These are phyloP conservation scores for Suhomyces terraborum DNA, from an alignment of 1,139 yeast genomes.

Conservation along the genomic window DNA sequence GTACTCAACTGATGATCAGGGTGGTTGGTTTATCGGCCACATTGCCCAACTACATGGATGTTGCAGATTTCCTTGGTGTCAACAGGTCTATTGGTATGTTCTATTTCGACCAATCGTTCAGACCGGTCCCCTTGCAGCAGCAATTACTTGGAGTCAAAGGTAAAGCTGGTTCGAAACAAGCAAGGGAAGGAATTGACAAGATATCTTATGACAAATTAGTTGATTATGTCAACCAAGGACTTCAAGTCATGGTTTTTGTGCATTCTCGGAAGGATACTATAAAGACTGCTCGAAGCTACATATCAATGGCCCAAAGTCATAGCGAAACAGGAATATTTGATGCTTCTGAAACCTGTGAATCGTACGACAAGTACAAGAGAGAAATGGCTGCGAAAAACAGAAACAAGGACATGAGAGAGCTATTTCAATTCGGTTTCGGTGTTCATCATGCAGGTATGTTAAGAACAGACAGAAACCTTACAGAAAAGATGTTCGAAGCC, in stretches of 20 bases:
- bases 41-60: conserved; percentile 89
- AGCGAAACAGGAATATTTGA: conserved; percentile 64
- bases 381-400: conserved; percentile 72
- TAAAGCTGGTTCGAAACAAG: conserved; percentile 66
- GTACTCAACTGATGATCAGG: conserved; percentile 90
- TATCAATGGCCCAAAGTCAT: conserved; percentile 64
- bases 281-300: conserved; percentile 74
- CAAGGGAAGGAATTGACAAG: conserved; percentile 75
- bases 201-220: conserved; percentile 76
- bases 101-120: conserved; percentile 86
- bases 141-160: conserved; percentile 86
- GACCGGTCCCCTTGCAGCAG: conserved; percentile 94
- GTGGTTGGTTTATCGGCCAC: conserved; percentile 98
- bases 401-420: conserved; percentile 77
- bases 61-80: conserved; percentile 93
- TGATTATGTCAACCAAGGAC: conserved; percentile 66
- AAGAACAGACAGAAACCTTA: conserved; percentile 83
- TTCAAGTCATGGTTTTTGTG: conserved; percentile 96
- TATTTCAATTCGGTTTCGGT: conserved; percentile 84
- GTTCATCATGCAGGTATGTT: conserved; percentile 98
- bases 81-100: conserved; percentile 89
- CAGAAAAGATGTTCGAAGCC: conserved; percentile 80
- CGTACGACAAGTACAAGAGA: conserved; percentile 51
- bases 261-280: conserved; percentile 94
- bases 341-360: conserved; percentile 49